Conservation (phyloP, 1,284 basidiomycete genomes). For the Apiotrichum brassicae region DNA sequence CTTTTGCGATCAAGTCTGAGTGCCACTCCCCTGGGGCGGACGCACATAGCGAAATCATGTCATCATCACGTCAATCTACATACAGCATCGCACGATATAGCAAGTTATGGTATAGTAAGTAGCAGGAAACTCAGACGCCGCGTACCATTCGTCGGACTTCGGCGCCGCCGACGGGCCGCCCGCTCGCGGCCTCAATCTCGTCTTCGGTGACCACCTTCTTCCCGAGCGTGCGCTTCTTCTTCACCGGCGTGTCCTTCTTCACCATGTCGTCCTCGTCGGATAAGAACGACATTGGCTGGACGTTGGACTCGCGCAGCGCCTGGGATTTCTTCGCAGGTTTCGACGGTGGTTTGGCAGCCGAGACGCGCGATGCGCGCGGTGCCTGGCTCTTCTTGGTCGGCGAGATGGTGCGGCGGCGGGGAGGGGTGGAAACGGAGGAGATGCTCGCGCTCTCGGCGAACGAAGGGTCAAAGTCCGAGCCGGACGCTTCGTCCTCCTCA, state of each 20-base stretch:
- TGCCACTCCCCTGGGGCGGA: too few relatives aligned
- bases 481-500: slow-evolving; percentile 12
- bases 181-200: slow-evolving; percentile 38
- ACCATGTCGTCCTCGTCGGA: slow-evolving; percentile 20
- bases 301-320: slow-evolving; percentile 1
- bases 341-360: too few relatives aligned
- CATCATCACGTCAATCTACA: too few relatives aligned
- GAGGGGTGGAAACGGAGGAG: slow-evolving; percentile 21
- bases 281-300: not conserved
- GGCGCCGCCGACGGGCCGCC: slow-evolving; percentile 23
- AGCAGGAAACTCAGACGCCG: not conserved
- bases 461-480: slow-evolving; percentile 28
- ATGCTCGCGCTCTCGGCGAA: slow-evolving; percentile 15
- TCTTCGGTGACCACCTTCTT: slow-evolving; percentile 50
- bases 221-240: slow-evolving; percentile 51
- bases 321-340: not conserved
- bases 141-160: slow-evolving; percentile 40
- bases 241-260: slow-evolving; percentile 35
- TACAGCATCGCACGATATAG: too few relatives aligned
- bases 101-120: too few relatives aligned
- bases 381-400: slow-evolving; percentile 1
- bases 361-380: slow-evolving; percentile 9
- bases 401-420: slow-evolving; percentile 13
- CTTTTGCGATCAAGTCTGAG: too few relatives aligned
- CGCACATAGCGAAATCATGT: too few relatives aligned